A percentile compares a stretch with the other conserved stretches of the same genome.
Conservation (phyloP, 2,329 filamentous ascomycete genomes). For the Onygenales sp. region DNA sequence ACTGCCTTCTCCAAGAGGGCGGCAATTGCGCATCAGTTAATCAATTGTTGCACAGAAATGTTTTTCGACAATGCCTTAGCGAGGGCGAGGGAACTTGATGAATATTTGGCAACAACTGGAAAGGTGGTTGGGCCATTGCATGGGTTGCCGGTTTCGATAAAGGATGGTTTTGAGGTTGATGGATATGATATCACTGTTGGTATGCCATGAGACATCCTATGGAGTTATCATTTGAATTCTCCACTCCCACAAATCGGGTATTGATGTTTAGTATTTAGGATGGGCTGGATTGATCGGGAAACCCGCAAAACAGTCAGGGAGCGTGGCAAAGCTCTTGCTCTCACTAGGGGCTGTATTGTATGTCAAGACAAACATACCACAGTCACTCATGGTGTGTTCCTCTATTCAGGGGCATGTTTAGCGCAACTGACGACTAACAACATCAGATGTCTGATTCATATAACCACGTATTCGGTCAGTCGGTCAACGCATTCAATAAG, state of each 20-base stretch:
- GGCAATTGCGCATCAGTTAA: conserved; percentile 16
- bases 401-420: conserved; percentile 52
- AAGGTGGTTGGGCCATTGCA: conserved; percentile 17
- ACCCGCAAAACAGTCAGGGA: neutral
- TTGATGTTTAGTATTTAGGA: neutral
- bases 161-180: conserved; percentile 12
- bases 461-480: conserved; percentile 40
- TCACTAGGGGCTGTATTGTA: conserved; percentile 44
- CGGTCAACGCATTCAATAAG: conserved; percentile 52
- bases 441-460: conserved; percentile 1
- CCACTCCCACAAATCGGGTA: too few species aligned
- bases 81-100: conserved; percentile 14
- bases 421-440: neutral
- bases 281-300: conserved; percentile 1
- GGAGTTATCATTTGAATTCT: neutral
- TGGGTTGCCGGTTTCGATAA: conserved; percentile 19
- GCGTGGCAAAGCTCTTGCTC: neutral
- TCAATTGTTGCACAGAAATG: conserved; percentile 18
- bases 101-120: conserved; percentile 10
- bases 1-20: conserved; percentile 18
- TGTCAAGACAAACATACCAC: conserved; percentile 50
- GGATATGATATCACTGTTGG: neutral
- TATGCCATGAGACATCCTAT: neutral
- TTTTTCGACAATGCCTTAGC: conserved; percentile 15
- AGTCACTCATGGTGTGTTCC: conserved; percentile 61